Base-by-base conservation (phyloP, 129 eudicot genomes). In the Centella asiatica region DNA sequence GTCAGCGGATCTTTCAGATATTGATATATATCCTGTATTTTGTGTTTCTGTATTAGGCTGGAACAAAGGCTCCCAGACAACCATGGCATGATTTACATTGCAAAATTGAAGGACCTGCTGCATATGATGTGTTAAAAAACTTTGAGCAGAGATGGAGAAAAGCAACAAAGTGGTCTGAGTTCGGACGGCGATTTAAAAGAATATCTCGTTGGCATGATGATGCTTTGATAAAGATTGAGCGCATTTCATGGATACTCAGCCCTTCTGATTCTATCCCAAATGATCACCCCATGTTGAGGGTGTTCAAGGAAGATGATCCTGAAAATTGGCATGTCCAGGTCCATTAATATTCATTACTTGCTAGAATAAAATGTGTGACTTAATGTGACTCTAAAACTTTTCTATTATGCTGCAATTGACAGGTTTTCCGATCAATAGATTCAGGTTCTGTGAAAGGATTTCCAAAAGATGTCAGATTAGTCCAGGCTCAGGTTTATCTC, bases 41-140 rank as follows among this genome's bases (percentile, higher is more conserved):
- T 54, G 52, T 24, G 6, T 72, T 57, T 59, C 44, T 50, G 26
- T 44, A 62, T 67, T 66, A 82, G 89, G 69, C 77, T 78, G 85
- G 85, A 58, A 70, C 60, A 25, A 66, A 65, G 77, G 80, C 74
- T 26, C 94, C 94, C 28, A 78, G 94, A 64, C 74, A 85, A 57
- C 94, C 94, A 55, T 85, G 94, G 94, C 94, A 85, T 69, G 94
- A 85, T 73, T 62, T 80, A 18, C 88, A 85, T 49, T 85, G 94
- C 80, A 85, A 73, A 73, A 72, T 85, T 32, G 94, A 85, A 37
- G 94, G 94, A 17, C 94, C 94, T 56, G 94, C 88, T 54, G 94
- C 85, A 10, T 77, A 81, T 85, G 88, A 85, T 53, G 85, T 85
- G 69, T 87, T 85, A 39, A 85, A 73, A 42, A 85, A 81, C 81